phyloP scores from a whole-genome alignment of 495 filamentous ascomycete genomes.

The Talaromyces thailandensis region DNA sequence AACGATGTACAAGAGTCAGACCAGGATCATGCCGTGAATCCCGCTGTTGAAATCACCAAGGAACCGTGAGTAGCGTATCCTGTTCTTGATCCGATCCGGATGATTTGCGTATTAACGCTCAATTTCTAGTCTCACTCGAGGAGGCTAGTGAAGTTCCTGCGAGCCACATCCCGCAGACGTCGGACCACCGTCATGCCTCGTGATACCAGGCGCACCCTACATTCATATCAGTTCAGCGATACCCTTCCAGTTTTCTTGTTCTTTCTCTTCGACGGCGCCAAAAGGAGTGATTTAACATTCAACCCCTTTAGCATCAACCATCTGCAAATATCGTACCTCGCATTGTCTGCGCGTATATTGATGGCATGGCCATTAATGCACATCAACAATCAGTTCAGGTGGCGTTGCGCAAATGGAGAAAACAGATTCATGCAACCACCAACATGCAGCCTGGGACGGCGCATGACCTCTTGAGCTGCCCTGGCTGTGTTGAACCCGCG shows the following conservation, averaged over 20 bases:
- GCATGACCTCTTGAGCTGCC: conserved; percentile 2
- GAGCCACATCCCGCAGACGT: background rate
- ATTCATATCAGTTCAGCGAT: background rate
- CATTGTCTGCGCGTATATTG: background rate
- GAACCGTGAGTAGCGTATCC: conserved; percentile 23
- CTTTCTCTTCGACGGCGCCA: background rate
- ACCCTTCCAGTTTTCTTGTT: background rate
- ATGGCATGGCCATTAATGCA: background rate
- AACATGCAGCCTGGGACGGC: background rate
- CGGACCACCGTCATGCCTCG: background rate
- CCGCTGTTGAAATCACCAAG: conserved; percentile 31
- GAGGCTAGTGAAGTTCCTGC: conserved; percentile 1
- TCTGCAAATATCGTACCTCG: background rate
- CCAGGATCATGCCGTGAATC: conserved; percentile 12
- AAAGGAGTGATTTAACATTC: background rate
- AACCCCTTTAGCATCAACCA: background rate
- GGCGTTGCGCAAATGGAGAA: background rate
- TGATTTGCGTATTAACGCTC: background rate
- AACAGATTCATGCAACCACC: background rate
- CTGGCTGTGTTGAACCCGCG: background rate
- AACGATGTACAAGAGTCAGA: conserved; percentile 1
- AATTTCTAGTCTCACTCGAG: conserved; percentile 6
- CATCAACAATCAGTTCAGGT: background rate
- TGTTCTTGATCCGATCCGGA: background rate
- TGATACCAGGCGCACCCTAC: background rate